Conservation (phyloP, 75 land plant genomes). For the Azolla pinnata region DNA sequence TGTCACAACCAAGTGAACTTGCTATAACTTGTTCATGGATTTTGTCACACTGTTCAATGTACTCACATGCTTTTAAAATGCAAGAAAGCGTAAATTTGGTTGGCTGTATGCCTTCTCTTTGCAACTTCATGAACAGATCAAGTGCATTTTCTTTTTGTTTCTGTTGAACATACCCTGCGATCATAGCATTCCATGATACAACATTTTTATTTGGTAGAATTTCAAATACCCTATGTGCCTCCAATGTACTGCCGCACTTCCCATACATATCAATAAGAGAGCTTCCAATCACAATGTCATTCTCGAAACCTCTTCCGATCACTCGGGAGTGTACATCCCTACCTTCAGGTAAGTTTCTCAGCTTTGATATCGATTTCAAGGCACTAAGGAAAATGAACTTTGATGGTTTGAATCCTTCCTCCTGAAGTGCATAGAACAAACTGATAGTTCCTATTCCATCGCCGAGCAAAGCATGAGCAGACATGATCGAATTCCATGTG, state of each 20-base stretch:
- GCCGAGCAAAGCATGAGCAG: conserved; percentile 33
- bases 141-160: not conserved
- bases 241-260: conserved; percentile 12
- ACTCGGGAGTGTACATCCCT: conserved; percentile 6
- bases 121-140: conserved; percentile 6
- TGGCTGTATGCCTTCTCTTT: conserved; percentile 5
- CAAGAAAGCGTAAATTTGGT: conserved; percentile 7
- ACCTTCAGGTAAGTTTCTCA: conserved; percentile 9
- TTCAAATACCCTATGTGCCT: conserved; percentile 18
- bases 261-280: conserved; percentile 15
- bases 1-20: not conserved
- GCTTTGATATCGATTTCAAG: conserved; percentile 15
- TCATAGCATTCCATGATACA: conserved; percentile 22
- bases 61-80: not conserved
- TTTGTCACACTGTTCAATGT: conserved; percentile 9
- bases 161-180: conserved; percentile 14
- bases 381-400: conserved; percentile 36
- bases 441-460: conserved; percentile 28
- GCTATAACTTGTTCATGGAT: conserved; percentile 8
- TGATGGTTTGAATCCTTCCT: conserved; percentile 23
- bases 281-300: conserved; percentile 6
- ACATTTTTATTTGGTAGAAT: not conserved
- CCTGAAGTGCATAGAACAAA: conserved; percentile 27
- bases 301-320: conserved; percentile 3
- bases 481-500: conserved; percentile 58